Conservation (phyloP, 495 filamentous ascomycete genomes). For the Podospora sp. region DNA sequence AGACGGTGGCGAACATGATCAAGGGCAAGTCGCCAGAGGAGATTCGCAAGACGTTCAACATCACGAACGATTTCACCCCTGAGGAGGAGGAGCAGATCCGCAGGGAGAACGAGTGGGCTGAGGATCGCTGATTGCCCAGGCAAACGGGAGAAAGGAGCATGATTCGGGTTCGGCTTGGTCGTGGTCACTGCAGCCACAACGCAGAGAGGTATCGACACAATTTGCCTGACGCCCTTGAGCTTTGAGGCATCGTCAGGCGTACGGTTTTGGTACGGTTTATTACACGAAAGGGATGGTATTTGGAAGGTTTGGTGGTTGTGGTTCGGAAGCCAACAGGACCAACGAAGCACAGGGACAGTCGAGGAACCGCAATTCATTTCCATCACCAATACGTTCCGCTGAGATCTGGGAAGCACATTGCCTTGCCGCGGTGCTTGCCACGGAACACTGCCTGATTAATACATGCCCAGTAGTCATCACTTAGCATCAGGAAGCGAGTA, state of each 20-base stretch:
- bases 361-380: too few species aligned
- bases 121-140: slow-evolving; percentile 56
- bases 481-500: too few species aligned
- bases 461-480: too few species aligned
- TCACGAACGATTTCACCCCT: slow-evolving; percentile 80
- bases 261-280: background rate
- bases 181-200: too few species aligned
- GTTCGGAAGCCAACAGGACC: background rate
- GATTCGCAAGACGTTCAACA: slow-evolving; percentile 83
- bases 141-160: background rate
- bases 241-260: background rate
- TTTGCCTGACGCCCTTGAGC: background rate
- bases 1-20: slow-evolving; percentile 86
- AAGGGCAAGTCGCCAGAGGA: slow-evolving; percentile 83
- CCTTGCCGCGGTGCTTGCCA: too few species aligned
- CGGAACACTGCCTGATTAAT: too few species aligned
- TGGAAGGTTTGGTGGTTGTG: background rate
- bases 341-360: background rate
- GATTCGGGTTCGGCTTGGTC: too few species aligned
- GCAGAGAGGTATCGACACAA: too few species aligned
- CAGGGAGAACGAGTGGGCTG: slow-evolving; percentile 83
- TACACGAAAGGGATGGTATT: background rate
- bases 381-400: too few species aligned
- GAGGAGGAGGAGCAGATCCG: slow-evolving; percentile 84
- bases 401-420: too few species aligned